Conservation (phyloP, 2,329 filamentous ascomycete species). For the Magnaporthiopsis incrustans region DNA sequence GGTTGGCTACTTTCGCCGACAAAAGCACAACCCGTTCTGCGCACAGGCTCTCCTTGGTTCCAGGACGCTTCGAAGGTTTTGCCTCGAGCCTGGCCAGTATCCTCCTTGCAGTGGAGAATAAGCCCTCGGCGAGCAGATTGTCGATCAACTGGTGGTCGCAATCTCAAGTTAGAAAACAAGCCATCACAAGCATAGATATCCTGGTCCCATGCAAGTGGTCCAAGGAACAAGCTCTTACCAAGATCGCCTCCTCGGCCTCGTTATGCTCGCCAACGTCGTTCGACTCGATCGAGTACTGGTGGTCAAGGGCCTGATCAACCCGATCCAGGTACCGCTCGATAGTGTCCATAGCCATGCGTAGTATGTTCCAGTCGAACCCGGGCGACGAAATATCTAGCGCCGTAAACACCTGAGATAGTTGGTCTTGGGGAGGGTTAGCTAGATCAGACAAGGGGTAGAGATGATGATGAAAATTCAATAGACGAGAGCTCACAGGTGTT, state of each 20-base stretch:
- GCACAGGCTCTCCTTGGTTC: conserved; percentile 19
- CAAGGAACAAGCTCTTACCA: conserved; percentile 20
- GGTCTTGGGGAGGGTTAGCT: conserved; percentile 15
- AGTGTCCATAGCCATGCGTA: conserved; percentile 36
- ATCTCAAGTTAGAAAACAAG: conserved; percentile 10
- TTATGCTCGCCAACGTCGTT: conserved; percentile 17
- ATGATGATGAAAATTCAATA: conserved; percentile 10
- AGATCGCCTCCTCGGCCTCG: conserved; percentile 39
- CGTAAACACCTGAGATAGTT: conserved; percentile 43
- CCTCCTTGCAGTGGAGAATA: conserved; percentile 35
- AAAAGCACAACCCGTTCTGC: conserved; percentile 36
- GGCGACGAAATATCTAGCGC: conserved; percentile 34
- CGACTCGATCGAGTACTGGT: conserved; percentile 29
- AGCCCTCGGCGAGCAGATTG: conserved; percentile 35
- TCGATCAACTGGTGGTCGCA: conserved; percentile 30
- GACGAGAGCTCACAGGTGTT: conserved; percentile 27
- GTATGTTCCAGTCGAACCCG: conserved; percentile 39
- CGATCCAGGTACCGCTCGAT: conserved; percentile 38
- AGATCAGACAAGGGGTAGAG: conserved; percentile 18
- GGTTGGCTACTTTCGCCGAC: conserved; percentile 36
- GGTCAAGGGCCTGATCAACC: conserved; percentile 32
- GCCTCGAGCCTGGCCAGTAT: conserved; percentile 2
- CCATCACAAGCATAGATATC: not conserved
- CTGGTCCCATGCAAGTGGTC: not conserved
- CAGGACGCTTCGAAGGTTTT: conserved; percentile 14